phyloP scores from a whole-genome alignment of 164 flowering plant species.

The Nymphaea colorata region DNA sequence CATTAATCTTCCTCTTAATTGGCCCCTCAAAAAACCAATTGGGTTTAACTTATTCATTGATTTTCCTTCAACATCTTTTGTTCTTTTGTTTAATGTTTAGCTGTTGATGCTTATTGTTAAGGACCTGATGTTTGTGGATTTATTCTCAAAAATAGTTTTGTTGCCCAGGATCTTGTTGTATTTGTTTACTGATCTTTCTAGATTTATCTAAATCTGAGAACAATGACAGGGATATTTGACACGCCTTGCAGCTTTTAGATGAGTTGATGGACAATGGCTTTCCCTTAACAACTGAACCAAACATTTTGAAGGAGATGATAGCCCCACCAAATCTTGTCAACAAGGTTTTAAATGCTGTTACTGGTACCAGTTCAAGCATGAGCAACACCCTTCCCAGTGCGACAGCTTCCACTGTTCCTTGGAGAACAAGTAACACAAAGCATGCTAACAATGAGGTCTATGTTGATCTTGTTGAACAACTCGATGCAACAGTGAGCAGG shows the following conservation, averaged over 20 bases:
- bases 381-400: slow-evolving; percentile 90
- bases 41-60: too few species aligned
- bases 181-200: neutral
- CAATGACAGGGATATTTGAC: slow-evolving; percentile 14
- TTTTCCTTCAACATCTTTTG: too few species aligned
- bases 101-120: too few species aligned
- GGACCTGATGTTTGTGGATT: too few species aligned
- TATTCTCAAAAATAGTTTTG: too few species aligned
- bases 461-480: slow-evolving; percentile 88
- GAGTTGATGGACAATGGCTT: slow-evolving; percentile 99
- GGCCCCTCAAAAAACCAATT: too few species aligned
- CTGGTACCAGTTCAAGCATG: slow-evolving; percentile 82
- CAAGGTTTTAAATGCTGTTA: slow-evolving; percentile 88
- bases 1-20: too few species aligned
- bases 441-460: slow-evolving; percentile 83
- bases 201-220: neutral
- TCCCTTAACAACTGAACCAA: slow-evolving; percentile 94
- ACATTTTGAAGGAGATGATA: slow-evolving; percentile 88
- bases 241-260: slow-evolving; percentile 75
- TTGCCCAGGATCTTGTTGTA: too few species aligned
- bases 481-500: slow-evolving; percentile 94
- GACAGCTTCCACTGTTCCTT: slow-evolving; percentile 82
- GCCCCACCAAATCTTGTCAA: slow-evolving; percentile 91
- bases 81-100: too few species aligned
- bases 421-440: slow-evolving; percentile 75